Base-by-base conservation (phyloP, 805 yeast species). In the Candida sakaeoensis region DNA sequence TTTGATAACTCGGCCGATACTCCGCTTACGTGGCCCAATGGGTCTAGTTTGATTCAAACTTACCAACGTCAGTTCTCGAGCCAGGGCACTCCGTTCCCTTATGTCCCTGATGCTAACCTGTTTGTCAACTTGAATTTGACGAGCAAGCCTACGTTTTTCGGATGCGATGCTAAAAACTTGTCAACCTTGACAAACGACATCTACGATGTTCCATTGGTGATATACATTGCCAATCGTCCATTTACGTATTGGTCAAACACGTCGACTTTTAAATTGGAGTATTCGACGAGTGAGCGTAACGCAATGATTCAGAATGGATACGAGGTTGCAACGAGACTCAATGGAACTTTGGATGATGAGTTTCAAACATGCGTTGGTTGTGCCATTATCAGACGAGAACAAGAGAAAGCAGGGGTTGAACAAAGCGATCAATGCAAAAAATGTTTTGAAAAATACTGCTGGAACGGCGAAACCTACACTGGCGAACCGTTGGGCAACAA, bases 281-380 rank as follows among this genome's bases (percentile, higher is more conserved):
- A 85, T 54, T 61, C 68, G 2, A 74, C 72, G 32, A 70, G 69
- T 1, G 86, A 82, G 50, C 75, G 79, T 48, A 59, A 66, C 30
- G 66, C 72, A 0, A 74, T 87, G 70, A 75, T 87, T 41, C 60
- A 69, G 49, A 88, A 88, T 57, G 95, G 95, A 8, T 84, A 78
- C 55, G 86, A 85, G 51, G 71, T 76, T 10, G 75, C 82, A 8
- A 70, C 90, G 1, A 74, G 83, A 53, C 68, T 71, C 41, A 86
- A 85, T 57, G 61, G 78, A 25, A 82, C 95, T 12, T 55, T 80
- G 19, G 95, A 85, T 49, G 57, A 64, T 3, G 79, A 83, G 31
- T 87, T 85, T 80, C 65, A 76, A 32, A 74, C 79, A 5, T 87
- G 95, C 66, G 72, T 87, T 36, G 85, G 85, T 3, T 87, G 95